phyloP scores from a whole-genome alignment of 2,329 filamentous ascomycete genomes.

The Colletotrichum eleusines region DNA sequence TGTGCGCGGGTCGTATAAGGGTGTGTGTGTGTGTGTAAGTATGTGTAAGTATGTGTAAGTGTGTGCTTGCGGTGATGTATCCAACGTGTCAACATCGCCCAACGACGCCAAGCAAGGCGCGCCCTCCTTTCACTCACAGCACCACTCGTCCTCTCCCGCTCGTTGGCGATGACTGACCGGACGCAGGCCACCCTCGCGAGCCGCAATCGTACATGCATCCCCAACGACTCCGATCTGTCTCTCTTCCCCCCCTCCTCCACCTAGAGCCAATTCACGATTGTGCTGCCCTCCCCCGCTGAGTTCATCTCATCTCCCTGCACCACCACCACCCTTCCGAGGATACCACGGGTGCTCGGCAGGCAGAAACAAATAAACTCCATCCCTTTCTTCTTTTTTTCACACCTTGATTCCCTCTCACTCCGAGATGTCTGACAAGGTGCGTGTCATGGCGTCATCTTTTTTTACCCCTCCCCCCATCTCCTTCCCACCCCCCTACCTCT shows the following conservation, averaged over 20 bases:
- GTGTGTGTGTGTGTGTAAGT: background rate
- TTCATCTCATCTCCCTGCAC: background rate
- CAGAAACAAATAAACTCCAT: background rate
- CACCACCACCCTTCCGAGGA: background rate
- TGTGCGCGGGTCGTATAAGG: too few species aligned
- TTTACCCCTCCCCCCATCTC: too few species aligned
- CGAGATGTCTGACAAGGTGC: background rate
- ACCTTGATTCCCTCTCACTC: background rate
- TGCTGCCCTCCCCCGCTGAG: background rate
- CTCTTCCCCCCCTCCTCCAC: too few species aligned
- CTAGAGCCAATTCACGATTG: background rate
- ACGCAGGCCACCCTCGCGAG: too few species aligned
- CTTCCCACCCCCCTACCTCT: background rate
- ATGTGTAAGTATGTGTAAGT: background rate
- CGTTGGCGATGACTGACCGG: background rate
- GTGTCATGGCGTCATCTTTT: background rate
- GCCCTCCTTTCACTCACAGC: too few species aligned
- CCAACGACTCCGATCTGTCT: background rate
- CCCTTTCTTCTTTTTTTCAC: too few species aligned
- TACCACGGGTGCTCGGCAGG: too few species aligned
- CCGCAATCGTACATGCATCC: background rate
- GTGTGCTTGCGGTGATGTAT: background rate
- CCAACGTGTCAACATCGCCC: too few species aligned
- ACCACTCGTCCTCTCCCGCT: background rate
- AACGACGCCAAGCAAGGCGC: background rate